Base-by-base conservation (phyloP, 768 basidiomycete genomes). In the Clavaria fumosa region DNA sequence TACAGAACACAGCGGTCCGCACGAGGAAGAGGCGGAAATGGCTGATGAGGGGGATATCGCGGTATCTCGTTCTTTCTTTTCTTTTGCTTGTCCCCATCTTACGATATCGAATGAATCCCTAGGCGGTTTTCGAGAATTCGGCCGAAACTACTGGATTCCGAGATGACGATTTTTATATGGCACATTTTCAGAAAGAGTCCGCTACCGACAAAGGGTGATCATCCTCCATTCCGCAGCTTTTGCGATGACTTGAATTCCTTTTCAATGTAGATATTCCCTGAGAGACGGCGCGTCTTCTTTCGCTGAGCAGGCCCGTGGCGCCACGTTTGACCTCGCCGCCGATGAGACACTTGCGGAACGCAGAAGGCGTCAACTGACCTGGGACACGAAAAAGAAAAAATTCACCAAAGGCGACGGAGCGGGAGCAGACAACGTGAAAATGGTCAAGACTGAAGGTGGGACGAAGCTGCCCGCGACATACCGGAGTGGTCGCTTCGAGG, bases 301-400 rank as follows among this genome's bases (percentile, higher is more conserved):
- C 49, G 73, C 71, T 20, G 76, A 78, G 47, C 89, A 93, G 62
- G 88, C 88, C 4, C 69, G 69, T 15, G 69, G 69, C 20, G 77
- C 75, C 5, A 69, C 81, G 0, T 86, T 96, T 43, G 90, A 95
- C 54, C 67, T 97, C 19, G 62, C 72, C 2, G 77, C 75, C 10
- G 86, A 96, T 47, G 82, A 88, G 32, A 77, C 69, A 5, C 55
- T 66, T 7, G 64, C 68, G 7, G 62, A 67, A 15, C 67, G 72
- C 23, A 69, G 71, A 35, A 74, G 68, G 40, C 69, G 70, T 26
- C 79, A 76, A 38, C 52, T 85, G 50, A 78, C 67, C 20, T 99
- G 95, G 95, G 90, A 96, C 58, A 84, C 85, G 51, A 91, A 90
- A 61, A 91, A 85, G 61, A 95, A 95, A 55, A 86, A 81, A 50